Evolutionary conservation across 345 rosid species (phyloP).

Genomic region (Brassica rapa): DNA sequence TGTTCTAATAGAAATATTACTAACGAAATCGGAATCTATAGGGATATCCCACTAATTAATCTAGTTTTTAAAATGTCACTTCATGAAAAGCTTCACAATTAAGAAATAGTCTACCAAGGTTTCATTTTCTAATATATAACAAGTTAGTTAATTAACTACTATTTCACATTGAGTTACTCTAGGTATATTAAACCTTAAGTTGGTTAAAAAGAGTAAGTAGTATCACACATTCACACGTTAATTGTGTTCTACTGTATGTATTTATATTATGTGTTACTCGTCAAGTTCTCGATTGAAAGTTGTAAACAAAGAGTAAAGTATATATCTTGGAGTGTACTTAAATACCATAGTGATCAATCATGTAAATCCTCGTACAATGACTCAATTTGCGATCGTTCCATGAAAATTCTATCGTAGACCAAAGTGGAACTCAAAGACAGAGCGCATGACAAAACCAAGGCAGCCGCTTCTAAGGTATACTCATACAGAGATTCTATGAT

Average conservation of each 20-base stretch:
- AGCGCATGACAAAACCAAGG: conserved; percentile 27
- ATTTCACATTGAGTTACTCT: not conserved
- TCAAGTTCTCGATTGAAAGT: not conserved
- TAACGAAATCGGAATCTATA: not conserved
- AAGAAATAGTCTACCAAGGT: not conserved
- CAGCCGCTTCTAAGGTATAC: conserved; percentile 29
- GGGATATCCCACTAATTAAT: not conserved
- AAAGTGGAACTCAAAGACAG: conserved; percentile 37
- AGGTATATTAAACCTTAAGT: not conserved
- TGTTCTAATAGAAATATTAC: not conserved
- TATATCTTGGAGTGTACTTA: not conserved
- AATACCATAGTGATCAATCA: not conserved
- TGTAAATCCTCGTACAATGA: not conserved
- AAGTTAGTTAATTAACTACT: not conserved
- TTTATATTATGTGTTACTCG: not conserved
- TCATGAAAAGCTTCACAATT: not conserved
- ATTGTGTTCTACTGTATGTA: not conserved
- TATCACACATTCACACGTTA: not conserved
- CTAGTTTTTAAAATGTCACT: not conserved
- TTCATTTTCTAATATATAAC: not conserved
- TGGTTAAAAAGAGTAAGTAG: not conserved
- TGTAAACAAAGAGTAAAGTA: not conserved
- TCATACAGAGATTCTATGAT: not conserved
- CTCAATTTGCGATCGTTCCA: not conserved
- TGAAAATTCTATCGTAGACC: conserved; percentile 11